A percentile compares a stretch with the other conserved stretches of the same genome.
These are phyloP conservation scores for Bondarzewia mesenterica DNA, from an alignment of 1,284 basidiomycete genomes.

Conservation along the genomic window DNA sequence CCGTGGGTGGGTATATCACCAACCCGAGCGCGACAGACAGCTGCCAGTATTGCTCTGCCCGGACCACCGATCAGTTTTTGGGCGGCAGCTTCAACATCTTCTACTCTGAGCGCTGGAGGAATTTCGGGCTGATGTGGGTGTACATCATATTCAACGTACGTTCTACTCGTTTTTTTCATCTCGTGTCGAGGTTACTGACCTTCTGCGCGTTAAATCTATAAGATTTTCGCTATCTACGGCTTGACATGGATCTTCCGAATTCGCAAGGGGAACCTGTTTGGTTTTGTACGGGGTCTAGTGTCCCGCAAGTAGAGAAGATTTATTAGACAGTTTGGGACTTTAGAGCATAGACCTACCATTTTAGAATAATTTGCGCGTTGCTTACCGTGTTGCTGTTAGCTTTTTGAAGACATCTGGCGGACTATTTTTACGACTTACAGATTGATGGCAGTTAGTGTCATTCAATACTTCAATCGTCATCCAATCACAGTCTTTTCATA, in stretches of 20 bases:
- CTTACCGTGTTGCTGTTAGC: no score
- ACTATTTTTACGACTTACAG: no score
- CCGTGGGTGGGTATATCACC: conserved; percentile 55
- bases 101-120: conserved; percentile 50
- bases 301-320: not conserved
- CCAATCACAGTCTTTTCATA: no score
- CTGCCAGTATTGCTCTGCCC: conserved; percentile 49
- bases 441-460: no score
- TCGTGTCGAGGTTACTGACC: not conserved
- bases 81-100: conserved; percentile 41
- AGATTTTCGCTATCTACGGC: conserved; percentile 2
- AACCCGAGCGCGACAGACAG: conserved; percentile 46
- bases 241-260: conserved; percentile 5
- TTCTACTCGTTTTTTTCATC: not conserved
- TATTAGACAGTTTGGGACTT: no score
- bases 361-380: no score
- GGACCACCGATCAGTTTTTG: conserved; percentile 54
- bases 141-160: conserved; percentile 60
- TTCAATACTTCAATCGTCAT: no score
- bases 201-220: not conserved
- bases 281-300: not conserved
- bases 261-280: not conserved
- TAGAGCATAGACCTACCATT: no score
- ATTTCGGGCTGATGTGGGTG: conserved; percentile 55
- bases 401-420: no score